Percentiles rank a stretch among this genome's conserved stretches.
phyloP scores from a whole-genome alignment of 257 asterid genomes.

The Nicotiana sylvestris region DNA sequence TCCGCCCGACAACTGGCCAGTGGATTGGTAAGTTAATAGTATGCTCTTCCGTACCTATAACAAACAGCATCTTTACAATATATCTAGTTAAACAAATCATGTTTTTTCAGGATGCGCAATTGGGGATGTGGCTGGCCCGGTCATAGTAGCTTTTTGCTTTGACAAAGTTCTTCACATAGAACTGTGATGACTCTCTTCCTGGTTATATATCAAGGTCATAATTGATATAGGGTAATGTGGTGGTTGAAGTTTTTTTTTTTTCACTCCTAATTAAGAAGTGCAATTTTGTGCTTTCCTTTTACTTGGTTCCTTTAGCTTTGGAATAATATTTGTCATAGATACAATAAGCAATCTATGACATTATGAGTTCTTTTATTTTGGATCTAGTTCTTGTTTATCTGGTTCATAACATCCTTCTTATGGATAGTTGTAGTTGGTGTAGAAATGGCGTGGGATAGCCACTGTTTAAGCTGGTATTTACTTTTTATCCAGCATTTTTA shows the following conservation, averaged over 20 bases:
- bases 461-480: too few species aligned
- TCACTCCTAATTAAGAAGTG: neutral
- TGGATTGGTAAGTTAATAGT: conserved; percentile 63
- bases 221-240: neutral
- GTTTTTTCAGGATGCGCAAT: conserved; percentile 62
- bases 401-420: neutral
- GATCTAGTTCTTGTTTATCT: neutral
- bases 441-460: too few species aligned
- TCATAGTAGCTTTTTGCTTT: conserved; percentile 45
- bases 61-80: neutral
- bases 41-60: neutral
- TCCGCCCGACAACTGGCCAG: conserved; percentile 83
- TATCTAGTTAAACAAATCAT: neutral
- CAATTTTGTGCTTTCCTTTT: neutral
- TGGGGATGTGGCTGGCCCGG: conserved; percentile 84
- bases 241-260: neutral
- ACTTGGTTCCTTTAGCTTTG: neutral
- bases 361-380: neutral
- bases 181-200: conserved; percentile 22
- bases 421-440: neutral
- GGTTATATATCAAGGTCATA: neutral
- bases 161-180: conserved; percentile 37
- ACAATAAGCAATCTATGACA: neutral
- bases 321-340: neutral
- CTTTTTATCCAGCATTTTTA: too few species aligned